Percentiles rank a stretch among this genome's conserved stretches.
Conservation (phyloP, 495 filamentous ascomycete species). For the Aspergillus indologenus region DNA sequence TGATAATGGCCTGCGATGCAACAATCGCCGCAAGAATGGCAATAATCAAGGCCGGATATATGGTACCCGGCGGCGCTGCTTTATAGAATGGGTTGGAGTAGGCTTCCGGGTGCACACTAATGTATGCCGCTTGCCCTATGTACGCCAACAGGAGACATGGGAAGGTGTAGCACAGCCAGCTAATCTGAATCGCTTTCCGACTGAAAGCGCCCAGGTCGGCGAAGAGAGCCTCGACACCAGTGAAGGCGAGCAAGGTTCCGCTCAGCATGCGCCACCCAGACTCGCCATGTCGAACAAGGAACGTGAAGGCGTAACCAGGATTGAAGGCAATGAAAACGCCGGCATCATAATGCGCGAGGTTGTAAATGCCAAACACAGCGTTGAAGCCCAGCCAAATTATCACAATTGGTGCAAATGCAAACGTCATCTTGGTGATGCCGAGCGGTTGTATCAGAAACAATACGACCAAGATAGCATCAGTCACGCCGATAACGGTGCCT, state of each 20-base stretch:
- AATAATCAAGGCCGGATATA: slow-evolving; percentile 63
- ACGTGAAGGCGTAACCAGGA: slow-evolving; percentile 60
- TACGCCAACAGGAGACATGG: slow-evolving; percentile 70
- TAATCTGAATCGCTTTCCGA: slow-evolving; percentile 58
- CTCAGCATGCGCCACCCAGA: slow-evolving; percentile 66
- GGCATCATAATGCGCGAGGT: slow-evolving; percentile 60
- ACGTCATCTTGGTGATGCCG: slow-evolving; percentile 62
- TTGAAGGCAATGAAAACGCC: slow-evolving; percentile 67
- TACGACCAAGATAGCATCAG: slow-evolving; percentile 65
- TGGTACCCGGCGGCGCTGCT: slow-evolving; percentile 59
- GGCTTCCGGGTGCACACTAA: slow-evolving; percentile 56
- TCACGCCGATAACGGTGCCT: slow-evolving; percentile 59
- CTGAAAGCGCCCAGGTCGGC: slow-evolving; percentile 71
- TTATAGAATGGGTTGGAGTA: slow-evolving; percentile 73
- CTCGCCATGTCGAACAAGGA: slow-evolving; percentile 58
- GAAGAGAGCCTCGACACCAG: slow-evolving; percentile 72
- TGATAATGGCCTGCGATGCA: slow-evolving; percentile 76
- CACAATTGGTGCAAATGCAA: slow-evolving; percentile 67
- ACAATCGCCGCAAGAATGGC: slow-evolving; percentile 69
- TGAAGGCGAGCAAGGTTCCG: slow-evolving; percentile 68
- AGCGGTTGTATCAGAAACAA: slow-evolving; percentile 70
- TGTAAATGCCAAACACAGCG: slow-evolving; percentile 65
- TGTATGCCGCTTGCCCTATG: slow-evolving; percentile 71
- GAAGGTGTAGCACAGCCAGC: slow-evolving; percentile 61
- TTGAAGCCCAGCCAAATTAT: slow-evolving; percentile 73